phyloP scores from a whole-genome alignment of 1,284 basidiomycete genomes.

The Puccinia sorghi region DNA sequence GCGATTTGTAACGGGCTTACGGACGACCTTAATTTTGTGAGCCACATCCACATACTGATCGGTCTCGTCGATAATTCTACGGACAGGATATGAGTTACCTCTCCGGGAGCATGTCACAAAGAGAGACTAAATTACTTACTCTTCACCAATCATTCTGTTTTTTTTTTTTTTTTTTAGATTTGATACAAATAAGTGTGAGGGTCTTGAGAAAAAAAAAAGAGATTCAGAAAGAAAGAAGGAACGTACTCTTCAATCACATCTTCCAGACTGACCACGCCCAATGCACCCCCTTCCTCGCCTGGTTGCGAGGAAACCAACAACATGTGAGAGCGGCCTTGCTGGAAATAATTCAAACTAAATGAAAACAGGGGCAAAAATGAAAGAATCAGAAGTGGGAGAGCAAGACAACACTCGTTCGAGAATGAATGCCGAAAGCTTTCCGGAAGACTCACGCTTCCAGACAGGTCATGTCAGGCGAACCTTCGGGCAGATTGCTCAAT shows the following conservation, averaged over 20 bases:
- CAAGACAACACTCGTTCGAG: not conserved
- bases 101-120: too few relatives aligned
- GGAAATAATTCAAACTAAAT: constrained; percentile 61
- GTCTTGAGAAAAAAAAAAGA: not conserved
- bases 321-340: constrained; percentile 91
- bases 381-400: not conserved
- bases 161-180: constrained; percentile 8
- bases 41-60: constrained; percentile 74
- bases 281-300: constrained; percentile 73
- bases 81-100: not conserved
- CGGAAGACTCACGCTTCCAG: constrained; percentile 63
- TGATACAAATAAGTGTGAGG: not conserved
- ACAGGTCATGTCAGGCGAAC: constrained; percentile 77
- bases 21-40: constrained; percentile 49
- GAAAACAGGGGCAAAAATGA: not conserved
- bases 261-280: constrained; percentile 67
- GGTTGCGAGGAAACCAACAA: constrained; percentile 82
- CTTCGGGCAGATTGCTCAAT: constrained; percentile 79
- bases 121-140: constrained; percentile 57
- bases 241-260: constrained; percentile 66
- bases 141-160: constrained; percentile 70
- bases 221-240: constrained; percentile 55
- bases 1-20: constrained; percentile 23
- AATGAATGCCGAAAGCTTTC: constrained; percentile 48
- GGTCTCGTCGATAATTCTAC: constrained; percentile 76